A percentile compares a stretch with the other conserved stretches of the same genome.
These are phyloP conservation scores for Zalerion maritima DNA, from an alignment of 495 filamentous ascomycete species.

Conservation along the genomic window DNA sequence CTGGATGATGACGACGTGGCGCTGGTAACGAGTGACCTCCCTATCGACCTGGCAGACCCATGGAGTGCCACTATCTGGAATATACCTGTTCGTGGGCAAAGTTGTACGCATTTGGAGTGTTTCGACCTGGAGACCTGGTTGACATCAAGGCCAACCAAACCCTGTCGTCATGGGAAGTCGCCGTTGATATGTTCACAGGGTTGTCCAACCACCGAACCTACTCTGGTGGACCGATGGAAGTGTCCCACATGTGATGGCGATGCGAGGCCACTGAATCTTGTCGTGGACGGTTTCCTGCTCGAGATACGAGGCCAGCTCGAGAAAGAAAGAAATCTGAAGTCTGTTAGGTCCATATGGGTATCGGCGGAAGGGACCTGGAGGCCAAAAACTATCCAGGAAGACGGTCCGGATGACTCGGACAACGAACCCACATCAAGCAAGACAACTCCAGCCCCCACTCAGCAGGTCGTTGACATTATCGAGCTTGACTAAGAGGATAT, in stretches of 20 bases:
- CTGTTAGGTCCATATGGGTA: constrained; percentile 45
- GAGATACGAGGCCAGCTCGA: constrained; percentile 39
- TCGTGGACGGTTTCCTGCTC: constrained; percentile 56
- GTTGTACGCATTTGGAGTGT: constrained; percentile 58
- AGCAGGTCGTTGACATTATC: too few relatives aligned
- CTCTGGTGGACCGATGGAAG: constrained; percentile 58
- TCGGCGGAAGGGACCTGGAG: constrained; percentile 44
- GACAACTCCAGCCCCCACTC: too few relatives aligned
- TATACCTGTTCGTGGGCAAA: constrained; percentile 48
- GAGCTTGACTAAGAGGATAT: too few relatives aligned
- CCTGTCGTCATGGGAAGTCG: constrained; percentile 12
- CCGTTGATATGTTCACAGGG: too few relatives aligned
- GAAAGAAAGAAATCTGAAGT: constrained; percentile 21
- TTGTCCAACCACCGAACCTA: too few relatives aligned
- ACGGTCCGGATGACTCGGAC: constrained; percentile 13
- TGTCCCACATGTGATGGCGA: constrained; percentile 70
- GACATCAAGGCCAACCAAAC: constrained; percentile 37
- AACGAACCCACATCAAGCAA: too few relatives aligned
- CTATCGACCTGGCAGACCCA: constrained; percentile 62
- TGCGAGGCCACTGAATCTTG: constrained; percentile 52
- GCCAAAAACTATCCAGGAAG: constrained; percentile 17
- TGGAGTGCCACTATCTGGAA: constrained; percentile 55
- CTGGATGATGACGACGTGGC: constrained; percentile 51
- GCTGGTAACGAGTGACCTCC: constrained; percentile 46
- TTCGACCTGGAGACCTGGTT: constrained; percentile 82